phyloP scores from a whole-genome alignment of 2,329 filamentous ascomycete species.

The Pezicula radicicola region DNA sequence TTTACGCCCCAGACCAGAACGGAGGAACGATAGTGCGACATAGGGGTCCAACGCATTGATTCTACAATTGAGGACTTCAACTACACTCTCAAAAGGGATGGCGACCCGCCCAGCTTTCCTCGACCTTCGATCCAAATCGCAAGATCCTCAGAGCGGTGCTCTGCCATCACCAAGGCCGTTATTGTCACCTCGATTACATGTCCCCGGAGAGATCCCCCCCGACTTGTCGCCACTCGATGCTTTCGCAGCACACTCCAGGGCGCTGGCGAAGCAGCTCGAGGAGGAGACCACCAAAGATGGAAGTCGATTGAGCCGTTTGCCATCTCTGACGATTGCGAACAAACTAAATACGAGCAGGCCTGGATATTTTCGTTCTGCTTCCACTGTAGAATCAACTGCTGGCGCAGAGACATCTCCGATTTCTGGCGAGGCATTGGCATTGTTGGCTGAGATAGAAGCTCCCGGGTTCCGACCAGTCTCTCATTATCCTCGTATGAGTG shows the following conservation, averaged over 20 bases:
- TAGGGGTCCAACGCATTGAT: background rate
- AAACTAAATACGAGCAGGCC: conserved; percentile 76
- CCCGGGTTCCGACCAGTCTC: conserved; percentile 61
- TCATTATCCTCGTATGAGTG: conserved; percentile 72
- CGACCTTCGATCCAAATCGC: conserved; percentile 27
- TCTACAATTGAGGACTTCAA: background rate
- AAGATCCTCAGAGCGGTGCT: conserved; percentile 19
- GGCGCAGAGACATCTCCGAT: conserved; percentile 36
- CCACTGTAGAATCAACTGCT: conserved; percentile 43
- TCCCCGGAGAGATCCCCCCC: conserved; percentile 79
- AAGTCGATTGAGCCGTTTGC: conserved; percentile 78
- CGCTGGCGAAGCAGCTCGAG: conserved; percentile 84
- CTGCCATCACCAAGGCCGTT: conserved; percentile 19
- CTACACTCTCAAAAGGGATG: conserved; percentile 14
- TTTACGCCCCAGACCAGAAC: background rate
- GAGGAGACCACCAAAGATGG: conserved; percentile 66
- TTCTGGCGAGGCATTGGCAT: conserved; percentile 38
- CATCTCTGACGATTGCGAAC: conserved; percentile 77
- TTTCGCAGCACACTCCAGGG: conserved; percentile 85
- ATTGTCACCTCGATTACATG: conserved; percentile 68
- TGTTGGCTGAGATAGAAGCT: conserved; percentile 52
- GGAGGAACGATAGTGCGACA: background rate
- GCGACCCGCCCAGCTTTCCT: conserved; percentile 26
- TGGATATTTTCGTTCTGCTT: conserved; percentile 77
- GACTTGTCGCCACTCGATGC: conserved; percentile 93